A percentile compares a stretch with the other conserved stretches of the same genome.
Evolutionary conservation across 176 grass and related monocot species (phyloP).

Genomic region (Metroxylon sagu): DNA sequence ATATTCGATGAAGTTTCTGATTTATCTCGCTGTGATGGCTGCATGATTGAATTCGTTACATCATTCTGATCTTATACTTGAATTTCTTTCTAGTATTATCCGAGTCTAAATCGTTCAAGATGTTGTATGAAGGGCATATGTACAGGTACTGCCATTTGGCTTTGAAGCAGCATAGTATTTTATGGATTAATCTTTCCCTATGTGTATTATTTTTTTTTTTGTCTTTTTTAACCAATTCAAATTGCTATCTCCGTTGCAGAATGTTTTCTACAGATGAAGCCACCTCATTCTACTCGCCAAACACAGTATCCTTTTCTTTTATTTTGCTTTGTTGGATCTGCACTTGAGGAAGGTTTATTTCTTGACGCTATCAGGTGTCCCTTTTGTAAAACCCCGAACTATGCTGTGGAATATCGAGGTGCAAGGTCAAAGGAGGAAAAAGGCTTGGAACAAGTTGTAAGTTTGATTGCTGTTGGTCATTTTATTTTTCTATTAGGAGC

Average conservation of each 20-base stretch:
- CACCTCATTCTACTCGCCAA: slow-evolving; percentile 72
- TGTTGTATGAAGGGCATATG: slow-evolving; percentile 99
- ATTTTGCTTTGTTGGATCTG: background rate
- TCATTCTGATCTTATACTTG: slow-evolving; percentile 9
- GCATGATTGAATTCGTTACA: slow-evolving; percentile 3
- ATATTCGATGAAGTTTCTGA: background rate
- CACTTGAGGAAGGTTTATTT: background rate
- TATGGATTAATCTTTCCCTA: no score
- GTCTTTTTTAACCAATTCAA: slow-evolving; percentile 8
- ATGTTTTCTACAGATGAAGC: slow-evolving; percentile 98
- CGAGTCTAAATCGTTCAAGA: slow-evolving; percentile 91
- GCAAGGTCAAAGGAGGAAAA: slow-evolving; percentile 96
- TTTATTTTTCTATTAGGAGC: no score
- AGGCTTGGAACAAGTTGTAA: slow-evolving; percentile 95
- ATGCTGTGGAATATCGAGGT: slow-evolving; percentile 96
- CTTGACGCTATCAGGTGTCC: slow-evolving; percentile 80
- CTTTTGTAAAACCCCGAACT: slow-evolving; percentile 95
- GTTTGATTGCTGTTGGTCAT: slow-evolving; percentile 6
- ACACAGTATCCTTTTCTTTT: slow-evolving; percentile 88
- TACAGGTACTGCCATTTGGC: slow-evolving; percentile 45
- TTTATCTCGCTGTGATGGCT: slow-evolving; percentile 3
- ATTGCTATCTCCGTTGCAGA: slow-evolving; percentile 45
- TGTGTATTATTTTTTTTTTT: background rate
- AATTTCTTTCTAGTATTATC: slow-evolving; percentile 59
- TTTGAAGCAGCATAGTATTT: background rate